phyloP scores from a whole-genome alignment of 2,329 filamentous ascomycete species.

The Ophiostoma triangulosporum region DNA sequence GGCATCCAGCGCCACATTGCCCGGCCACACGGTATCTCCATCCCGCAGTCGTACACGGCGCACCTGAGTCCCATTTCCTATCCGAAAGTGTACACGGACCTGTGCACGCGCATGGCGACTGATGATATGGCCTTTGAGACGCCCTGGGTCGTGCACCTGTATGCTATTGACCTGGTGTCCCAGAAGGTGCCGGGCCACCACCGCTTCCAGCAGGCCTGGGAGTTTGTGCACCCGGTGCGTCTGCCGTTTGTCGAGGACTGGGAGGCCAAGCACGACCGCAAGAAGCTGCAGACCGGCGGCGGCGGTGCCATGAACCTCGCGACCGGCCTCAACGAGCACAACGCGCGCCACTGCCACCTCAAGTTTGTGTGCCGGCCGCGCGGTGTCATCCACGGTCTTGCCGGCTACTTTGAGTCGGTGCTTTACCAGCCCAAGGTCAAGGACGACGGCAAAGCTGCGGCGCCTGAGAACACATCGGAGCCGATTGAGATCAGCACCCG shows the following conservation, averaged over 20 bases:
- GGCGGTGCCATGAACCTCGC: conserved; percentile 62
- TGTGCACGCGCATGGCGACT: conserved; percentile 45
- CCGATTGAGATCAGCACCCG: conserved; percentile 83
- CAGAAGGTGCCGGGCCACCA: conserved; percentile 43
- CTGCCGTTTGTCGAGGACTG: conserved; percentile 21
- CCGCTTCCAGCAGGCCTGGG: conserved; percentile 65
- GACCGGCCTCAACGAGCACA: conserved; percentile 81
- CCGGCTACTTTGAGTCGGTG: conserved; percentile 94
- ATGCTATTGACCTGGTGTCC: conserved; percentile 76
- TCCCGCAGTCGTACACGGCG: conserved; percentile 84
- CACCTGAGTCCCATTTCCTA: conserved; percentile 86
- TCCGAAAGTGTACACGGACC: conserved; percentile 72
- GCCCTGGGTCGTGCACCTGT: conserved; percentile 88
- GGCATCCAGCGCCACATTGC: conserved; percentile 85
- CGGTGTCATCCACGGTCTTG: conserved; percentile 80
- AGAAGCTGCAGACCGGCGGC: conserved; percentile 47
- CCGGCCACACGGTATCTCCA: conserved; percentile 72
- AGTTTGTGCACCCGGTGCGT: conserved; percentile 65
- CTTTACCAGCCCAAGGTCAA: conserved; percentile 48
- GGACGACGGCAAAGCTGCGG: conserved; percentile 15
- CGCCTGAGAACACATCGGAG: conserved; percentile 19
- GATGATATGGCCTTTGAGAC: conserved; percentile 72
- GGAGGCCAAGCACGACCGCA: conserved; percentile 35
- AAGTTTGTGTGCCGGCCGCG: conserved; percentile 66
- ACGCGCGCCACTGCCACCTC: conserved; percentile 64